Evolutionary conservation across 2,329 filamentous ascomycete species (phyloP).

Genomic region (Apiospora marii): DNA sequence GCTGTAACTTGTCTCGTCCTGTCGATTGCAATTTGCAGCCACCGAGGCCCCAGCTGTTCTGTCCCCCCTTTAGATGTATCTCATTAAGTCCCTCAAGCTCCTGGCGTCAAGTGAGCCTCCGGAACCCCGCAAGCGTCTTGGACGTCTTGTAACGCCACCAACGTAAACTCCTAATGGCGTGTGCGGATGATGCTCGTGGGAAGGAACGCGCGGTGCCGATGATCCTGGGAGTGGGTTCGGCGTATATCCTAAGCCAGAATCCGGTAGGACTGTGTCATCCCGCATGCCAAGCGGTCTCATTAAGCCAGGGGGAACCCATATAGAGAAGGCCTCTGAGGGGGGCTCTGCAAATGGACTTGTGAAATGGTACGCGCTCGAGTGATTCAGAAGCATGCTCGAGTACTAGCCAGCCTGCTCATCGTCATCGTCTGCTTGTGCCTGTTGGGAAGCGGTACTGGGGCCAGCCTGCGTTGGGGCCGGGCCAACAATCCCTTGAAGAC

Average conservation of each 20-base stretch:
- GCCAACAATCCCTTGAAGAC: not conserved
- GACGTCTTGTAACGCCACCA: not conserved
- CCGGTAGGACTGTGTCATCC: not conserved
- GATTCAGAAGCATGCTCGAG: slow-evolving; percentile 2
- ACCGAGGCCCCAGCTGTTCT: not conserved
- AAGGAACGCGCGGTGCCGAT: not conserved
- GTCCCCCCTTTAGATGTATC: not conserved
- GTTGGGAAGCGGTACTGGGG: slow-evolving; percentile 23
- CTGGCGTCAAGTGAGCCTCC: too few species aligned
- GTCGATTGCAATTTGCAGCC: not conserved
- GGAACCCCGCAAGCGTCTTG: not conserved
- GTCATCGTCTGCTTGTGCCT: slow-evolving; percentile 3
- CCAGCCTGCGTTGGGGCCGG: not conserved
- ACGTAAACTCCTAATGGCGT: not conserved
- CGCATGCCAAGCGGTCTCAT: not conserved
- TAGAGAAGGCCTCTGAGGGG: not conserved
- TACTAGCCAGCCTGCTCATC: slow-evolving; percentile 23
- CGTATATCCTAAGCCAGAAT: not conserved
- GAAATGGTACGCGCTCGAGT: not conserved
- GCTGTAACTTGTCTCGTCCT: not conserved
- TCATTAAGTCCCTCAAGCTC: too few species aligned
- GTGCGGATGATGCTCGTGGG: not conserved
- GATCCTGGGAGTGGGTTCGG: not conserved
- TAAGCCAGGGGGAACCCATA: not conserved
- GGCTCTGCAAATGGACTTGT: not conserved